Percentiles rank a stretch among this genome's conserved stretches.
Conservation (phyloP, 768 basidiomycete species). For the Russula lepida region DNA sequence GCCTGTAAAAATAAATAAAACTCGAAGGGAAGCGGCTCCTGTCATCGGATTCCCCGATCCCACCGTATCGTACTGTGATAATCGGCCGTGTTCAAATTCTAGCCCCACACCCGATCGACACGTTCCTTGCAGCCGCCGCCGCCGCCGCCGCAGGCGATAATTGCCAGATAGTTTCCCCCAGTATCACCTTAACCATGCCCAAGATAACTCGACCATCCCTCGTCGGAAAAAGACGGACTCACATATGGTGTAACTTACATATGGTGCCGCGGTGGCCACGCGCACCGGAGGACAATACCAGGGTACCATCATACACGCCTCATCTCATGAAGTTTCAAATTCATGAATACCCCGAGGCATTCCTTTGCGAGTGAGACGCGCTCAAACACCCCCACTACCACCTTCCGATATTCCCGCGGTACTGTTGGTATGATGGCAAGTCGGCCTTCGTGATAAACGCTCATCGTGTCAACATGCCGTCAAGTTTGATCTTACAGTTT, state of each 20-base stretch:
- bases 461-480: not conserved
- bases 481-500: not conserved
- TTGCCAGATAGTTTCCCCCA: not conserved
- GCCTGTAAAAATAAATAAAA: not conserved
- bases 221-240: not conserved
- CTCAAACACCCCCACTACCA: not conserved
- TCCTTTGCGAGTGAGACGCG: not conserved
- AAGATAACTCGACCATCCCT: not conserved
- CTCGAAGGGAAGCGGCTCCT: not conserved
- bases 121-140: not conserved
- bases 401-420: not conserved
- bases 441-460: not conserved
- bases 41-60: not conserved
- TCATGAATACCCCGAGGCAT: not conserved
- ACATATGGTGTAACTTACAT: not conserved
- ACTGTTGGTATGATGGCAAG: not conserved
- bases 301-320: not conserved
- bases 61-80: not conserved
- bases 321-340: not conserved
- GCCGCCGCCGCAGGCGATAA: not conserved
- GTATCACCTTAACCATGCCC: not conserved
- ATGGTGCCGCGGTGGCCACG: not conserved
- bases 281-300: not conserved
- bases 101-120: slow-evolving; percentile 1
- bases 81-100: not conserved